Conservation (phyloP, 345 rosid species). For the Aquilaria malaccensis region DNA sequence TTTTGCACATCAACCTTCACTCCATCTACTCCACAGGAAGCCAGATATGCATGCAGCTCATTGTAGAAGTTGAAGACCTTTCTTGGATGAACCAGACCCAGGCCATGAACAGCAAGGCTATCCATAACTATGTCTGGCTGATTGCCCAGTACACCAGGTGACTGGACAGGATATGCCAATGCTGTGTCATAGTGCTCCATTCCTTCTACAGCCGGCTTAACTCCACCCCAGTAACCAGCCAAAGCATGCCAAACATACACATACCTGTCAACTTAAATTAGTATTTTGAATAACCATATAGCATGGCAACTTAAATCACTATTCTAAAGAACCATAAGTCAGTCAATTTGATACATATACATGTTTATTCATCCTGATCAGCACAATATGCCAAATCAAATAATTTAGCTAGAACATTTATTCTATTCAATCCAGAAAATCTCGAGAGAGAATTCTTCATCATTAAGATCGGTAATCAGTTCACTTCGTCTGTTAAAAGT, state of each 20-base stretch:
- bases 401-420: no score
- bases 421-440: no score
- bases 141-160: constrained; percentile 85
- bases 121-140: constrained; percentile 95
- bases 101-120: constrained; percentile 80
- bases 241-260: constrained; percentile 98
- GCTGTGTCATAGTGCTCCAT: constrained; percentile 95
- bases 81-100: constrained; percentile 90
- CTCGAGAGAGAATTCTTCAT: no score
- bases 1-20: constrained; percentile 97
- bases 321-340: not conserved
- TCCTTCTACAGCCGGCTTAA: constrained; percentile 84
- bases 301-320: constrained; percentile 1
- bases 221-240: constrained; percentile 99
- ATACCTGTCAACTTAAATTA: constrained; percentile 25
- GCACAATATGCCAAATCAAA: no score
- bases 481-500: no score
- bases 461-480: no score
- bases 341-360: not conserved
- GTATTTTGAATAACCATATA: not conserved
- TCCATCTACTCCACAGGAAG: constrained; percentile 94
- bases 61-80: constrained; percentile 94
- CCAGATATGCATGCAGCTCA: constrained; percentile 88
- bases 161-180: constrained; percentile 80
- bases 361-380: not conserved